Conservation (phyloP, 805 yeast species). For the Saccharomycopsis fibuligera region DNA sequence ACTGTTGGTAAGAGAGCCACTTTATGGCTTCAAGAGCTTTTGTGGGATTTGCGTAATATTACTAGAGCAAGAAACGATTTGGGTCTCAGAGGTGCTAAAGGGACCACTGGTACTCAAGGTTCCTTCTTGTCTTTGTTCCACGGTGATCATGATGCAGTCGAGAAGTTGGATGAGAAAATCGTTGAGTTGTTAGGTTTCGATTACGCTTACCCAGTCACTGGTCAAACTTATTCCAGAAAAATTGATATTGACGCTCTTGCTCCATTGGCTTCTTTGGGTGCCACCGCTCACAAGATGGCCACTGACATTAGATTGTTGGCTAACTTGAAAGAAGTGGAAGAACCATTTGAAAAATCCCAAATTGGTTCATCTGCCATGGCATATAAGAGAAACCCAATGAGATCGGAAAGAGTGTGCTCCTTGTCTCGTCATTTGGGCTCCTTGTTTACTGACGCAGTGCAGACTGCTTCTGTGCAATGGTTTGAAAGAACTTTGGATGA, state of each 20-base stretch:
- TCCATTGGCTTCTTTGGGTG: slow-evolving; percentile 92
- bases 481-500: slow-evolving; percentile 98
- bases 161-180: slow-evolving; percentile 83
- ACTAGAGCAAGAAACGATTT: slow-evolving; percentile 93
- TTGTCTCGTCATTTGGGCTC: slow-evolving; percentile 93
- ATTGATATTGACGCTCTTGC: slow-evolving; percentile 91
- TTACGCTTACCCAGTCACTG: slow-evolving; percentile 94
- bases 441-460: slow-evolving; percentile 85
- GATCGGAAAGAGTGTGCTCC: slow-evolving; percentile 98
- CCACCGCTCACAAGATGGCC: slow-evolving; percentile 95
- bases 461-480: slow-evolving; percentile 98
- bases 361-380: slow-evolving; percentile 99
- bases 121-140: slow-evolving; percentile 92
- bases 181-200: slow-evolving; percentile 91
- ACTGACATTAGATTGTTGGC: slow-evolving; percentile 95
- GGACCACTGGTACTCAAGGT: slow-evolving; percentile 98
- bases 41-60: slow-evolving; percentile 97
- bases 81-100: slow-evolving; percentile 97
- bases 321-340: slow-evolving; percentile 94
- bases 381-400: slow-evolving; percentile 98
- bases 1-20: slow-evolving; percentile 98
- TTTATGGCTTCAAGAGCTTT: slow-evolving; percentile 92
- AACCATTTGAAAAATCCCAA: slow-evolving; percentile 97
- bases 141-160: slow-evolving; percentile 96
- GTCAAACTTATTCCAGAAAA: slow-evolving; percentile 98